Percentiles rank a stretch among this genome's conserved stretches.
Evolutionary conservation across 2,329 filamentous ascomycete genomes (phyloP).

Genomic region (Aspergillus alliaceus): DNA sequence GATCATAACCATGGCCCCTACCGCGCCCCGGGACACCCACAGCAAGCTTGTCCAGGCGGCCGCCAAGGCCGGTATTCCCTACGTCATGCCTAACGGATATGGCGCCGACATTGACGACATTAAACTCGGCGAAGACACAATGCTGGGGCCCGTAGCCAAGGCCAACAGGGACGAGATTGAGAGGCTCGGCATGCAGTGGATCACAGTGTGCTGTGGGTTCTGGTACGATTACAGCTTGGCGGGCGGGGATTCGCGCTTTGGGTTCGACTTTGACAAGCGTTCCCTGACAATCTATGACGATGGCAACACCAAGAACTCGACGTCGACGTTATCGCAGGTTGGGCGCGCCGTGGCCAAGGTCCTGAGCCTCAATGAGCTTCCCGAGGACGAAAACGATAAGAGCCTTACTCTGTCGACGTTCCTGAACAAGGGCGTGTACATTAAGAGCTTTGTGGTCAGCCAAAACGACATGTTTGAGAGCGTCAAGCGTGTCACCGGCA

Average conservation of each 20-base stretch:
- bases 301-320: slow-evolving; percentile 57
- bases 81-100: slow-evolving; percentile 56
- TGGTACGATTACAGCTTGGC: slow-evolving; percentile 57
- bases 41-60: slow-evolving; percentile 56
- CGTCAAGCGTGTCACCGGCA: slow-evolving; percentile 59
- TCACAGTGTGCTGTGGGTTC: slow-evolving; percentile 48
- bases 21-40: slow-evolving; percentile 48
- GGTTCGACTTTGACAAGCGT: slow-evolving; percentile 51
- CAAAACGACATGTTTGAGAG: slow-evolving; percentile 67
- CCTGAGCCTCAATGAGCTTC: slow-evolving; percentile 47
- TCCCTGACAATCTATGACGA: slow-evolving; percentile 54
- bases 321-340: slow-evolving; percentile 60
- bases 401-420: slow-evolving; percentile 44
- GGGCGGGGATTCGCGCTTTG: slow-evolving; percentile 38
- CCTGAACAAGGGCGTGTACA: slow-evolving; percentile 51
- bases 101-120: slow-evolving; percentile 32
- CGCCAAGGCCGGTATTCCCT: slow-evolving; percentile 55
- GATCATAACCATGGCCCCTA: slow-evolving; percentile 54
- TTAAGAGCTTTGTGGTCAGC: slow-evolving; percentile 58
- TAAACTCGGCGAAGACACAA: slow-evolving; percentile 33
- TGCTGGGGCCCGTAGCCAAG: slow-evolving; percentile 31
- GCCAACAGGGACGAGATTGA: slow-evolving; percentile 42
- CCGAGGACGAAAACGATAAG: slow-evolving; percentile 39
- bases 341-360: slow-evolving; percentile 55
- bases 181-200: slow-evolving; percentile 44